A percentile compares a stretch with the other conserved stretches of the same genome.
phyloP scores from a whole-genome alignment of 2,329 filamentous ascomycete genomes.

The Botrytis fabae region DNA sequence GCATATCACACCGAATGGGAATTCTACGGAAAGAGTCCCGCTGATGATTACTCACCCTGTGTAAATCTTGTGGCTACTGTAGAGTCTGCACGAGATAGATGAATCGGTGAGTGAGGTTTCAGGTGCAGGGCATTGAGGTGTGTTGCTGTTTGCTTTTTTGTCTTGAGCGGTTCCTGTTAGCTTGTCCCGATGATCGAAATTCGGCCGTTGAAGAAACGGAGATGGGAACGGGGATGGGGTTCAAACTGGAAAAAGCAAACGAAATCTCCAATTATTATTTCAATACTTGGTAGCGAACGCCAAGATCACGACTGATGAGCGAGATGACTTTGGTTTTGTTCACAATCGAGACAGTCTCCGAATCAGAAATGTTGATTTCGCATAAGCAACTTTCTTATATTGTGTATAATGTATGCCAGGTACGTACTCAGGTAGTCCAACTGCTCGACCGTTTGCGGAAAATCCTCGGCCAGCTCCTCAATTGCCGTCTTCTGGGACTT shows the following conservation, averaged over 20 bases:
- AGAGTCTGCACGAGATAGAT: slow-evolving; percentile 11
- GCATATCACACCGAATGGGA: slow-evolving; percentile 12
- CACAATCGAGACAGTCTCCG: background rate
- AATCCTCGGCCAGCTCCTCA: slow-evolving; percentile 6
- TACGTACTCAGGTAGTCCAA: background rate
- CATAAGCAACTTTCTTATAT: background rate
- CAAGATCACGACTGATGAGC: background rate
- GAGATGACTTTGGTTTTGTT: background rate
- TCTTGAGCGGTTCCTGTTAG: background rate
- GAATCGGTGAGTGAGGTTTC: slow-evolving; percentile 3
- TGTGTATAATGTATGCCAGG: background rate
- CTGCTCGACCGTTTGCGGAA: slow-evolving; percentile 1
- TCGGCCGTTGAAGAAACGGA: slow-evolving; percentile 19
- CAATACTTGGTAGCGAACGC: slow-evolving; percentile 5
- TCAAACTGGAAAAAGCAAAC: background rate
- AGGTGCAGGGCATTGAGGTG: background rate
- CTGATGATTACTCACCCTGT: slow-evolving; percentile 8
- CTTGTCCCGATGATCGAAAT: slow-evolving; percentile 2
- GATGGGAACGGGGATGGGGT: background rate
- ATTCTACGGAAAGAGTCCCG: background rate
- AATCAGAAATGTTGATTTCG: background rate
- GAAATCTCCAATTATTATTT: background rate
- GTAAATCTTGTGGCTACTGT: background rate
- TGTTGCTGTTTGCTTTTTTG: background rate
- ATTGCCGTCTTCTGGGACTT: slow-evolving; percentile 3